Evolutionary conservation across 805 yeast genomes (phyloP).

Genomic region (Suhomyces kilbournensis): DNA sequence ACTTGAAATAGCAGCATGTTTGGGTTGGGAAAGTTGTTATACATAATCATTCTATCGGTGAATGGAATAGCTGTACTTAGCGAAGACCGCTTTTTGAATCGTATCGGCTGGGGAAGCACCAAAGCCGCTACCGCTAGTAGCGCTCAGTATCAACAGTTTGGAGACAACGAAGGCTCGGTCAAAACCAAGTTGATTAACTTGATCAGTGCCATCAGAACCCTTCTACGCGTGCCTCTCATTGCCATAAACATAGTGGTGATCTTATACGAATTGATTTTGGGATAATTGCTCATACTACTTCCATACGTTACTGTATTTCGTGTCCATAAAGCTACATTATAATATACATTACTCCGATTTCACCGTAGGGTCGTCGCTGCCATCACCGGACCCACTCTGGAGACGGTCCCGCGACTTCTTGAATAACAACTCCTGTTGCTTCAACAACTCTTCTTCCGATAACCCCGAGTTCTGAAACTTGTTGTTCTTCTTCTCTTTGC

Average conservation of each 20-base stretch:
- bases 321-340: not conserved
- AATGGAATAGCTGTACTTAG: constrained; percentile 77
- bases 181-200: constrained; percentile 60
- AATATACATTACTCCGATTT: constrained; percentile 8
- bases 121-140: constrained; percentile 10
- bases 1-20: constrained; percentile 40
- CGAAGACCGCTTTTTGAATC: constrained; percentile 73
- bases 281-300: constrained; percentile 31
- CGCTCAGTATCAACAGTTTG: constrained; percentile 18
- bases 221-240: constrained; percentile 71
- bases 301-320: not conserved
- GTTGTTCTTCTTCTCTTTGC: constrained; percentile 85
- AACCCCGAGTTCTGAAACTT: constrained; percentile 92
- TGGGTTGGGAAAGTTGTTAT: constrained; percentile 59
- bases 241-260: constrained; percentile 64
- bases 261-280: constrained; percentile 65
- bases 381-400: constrained; percentile 31
- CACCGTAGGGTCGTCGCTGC: constrained; percentile 9
- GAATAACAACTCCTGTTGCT: constrained; percentile 90
- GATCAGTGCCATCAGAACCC: constrained; percentile 71
- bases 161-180: constrained; percentile 39
- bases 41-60: constrained; percentile 56
- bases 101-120: constrained; percentile 44
- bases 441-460: constrained; percentile 85
- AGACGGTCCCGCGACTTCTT: constrained; percentile 69